Percentiles rank a stretch among this genome's conserved stretches.
Evolutionary conservation across 2,329 filamentous ascomycete species (phyloP).

Genomic region (Plenodomus biglobosus): DNA sequence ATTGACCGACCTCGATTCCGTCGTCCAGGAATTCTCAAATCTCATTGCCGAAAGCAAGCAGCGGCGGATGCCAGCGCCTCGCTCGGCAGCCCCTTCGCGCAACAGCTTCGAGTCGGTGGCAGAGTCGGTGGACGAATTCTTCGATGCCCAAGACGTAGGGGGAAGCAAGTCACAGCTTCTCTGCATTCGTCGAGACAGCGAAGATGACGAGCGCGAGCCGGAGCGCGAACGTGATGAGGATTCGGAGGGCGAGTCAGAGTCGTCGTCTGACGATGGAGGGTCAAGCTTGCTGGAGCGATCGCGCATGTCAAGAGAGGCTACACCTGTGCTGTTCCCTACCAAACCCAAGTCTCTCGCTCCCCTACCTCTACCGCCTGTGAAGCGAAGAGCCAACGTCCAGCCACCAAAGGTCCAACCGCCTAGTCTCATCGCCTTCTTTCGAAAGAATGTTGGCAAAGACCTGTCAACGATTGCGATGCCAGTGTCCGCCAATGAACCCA

Average conservation of each 20-base stretch:
- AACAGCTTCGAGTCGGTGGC: slow-evolving; percentile 75
- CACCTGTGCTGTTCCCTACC: slow-evolving; percentile 65
- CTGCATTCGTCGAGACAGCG: slow-evolving; percentile 69
- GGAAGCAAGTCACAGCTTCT: slow-evolving; percentile 63
- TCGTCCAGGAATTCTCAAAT: slow-evolving; percentile 77
- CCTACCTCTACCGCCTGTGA: slow-evolving; percentile 70
- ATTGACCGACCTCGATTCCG: slow-evolving; percentile 80
- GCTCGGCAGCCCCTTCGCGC: slow-evolving; percentile 48
- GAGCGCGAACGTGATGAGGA: slow-evolving; percentile 43
- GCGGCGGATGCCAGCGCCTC: slow-evolving; percentile 61
- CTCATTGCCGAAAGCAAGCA: slow-evolving; percentile 79
- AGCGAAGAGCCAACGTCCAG: slow-evolving; percentile 69
- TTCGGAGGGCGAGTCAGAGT: slow-evolving; percentile 61
- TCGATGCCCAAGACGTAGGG: slow-evolving; percentile 74
- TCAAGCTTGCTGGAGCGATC: slow-evolving; percentile 45
- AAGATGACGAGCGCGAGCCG: slow-evolving; percentile 52
- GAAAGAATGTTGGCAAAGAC: slow-evolving; percentile 98
- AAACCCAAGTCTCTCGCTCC: slow-evolving; percentile 76
- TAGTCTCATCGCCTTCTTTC: slow-evolving; percentile 87
- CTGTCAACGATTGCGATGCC: slow-evolving; percentile 97
- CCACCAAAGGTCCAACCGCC: slow-evolving; percentile 78
- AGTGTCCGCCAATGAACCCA: slow-evolving; percentile 91
- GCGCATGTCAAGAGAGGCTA: slow-evolving; percentile 35
- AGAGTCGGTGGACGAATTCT: slow-evolving; percentile 80
- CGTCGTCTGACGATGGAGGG: slow-evolving; percentile 61